Evolutionary conservation across 495 filamentous ascomycete genomes (phyloP), one percentile per base, ranked within the genome.

Genomic region (Astrocystis sublimbata): DNA sequence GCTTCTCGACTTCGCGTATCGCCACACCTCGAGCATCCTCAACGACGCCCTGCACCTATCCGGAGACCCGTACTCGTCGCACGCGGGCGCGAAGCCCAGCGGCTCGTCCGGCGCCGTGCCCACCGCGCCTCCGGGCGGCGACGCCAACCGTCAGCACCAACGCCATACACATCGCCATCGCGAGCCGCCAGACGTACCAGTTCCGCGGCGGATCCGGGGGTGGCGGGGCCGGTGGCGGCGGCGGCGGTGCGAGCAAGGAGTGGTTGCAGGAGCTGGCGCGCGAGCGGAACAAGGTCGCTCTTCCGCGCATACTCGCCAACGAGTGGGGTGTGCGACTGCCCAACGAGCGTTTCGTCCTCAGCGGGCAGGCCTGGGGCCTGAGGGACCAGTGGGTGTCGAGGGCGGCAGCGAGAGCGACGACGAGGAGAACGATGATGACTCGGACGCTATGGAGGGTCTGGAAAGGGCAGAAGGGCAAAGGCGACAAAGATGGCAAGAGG

Each of bases 1-100:
- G 65, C 89, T 98, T 41, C 86, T 98, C 71, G 94, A 98, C 75
- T 97, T 98, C 73, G 93, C 94, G 19, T 98, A 98, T 84, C 90
- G 93, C 21, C 85, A 87, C 76, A 84, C 85, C 3, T 81, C 83
- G 0, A 77, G 82, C n/a, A 77, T 90, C 15, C 81, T 91, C 6
- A 81, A 76, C 43, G 89, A 92, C 73, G 86, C 86, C 2, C 70
- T 90, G 3, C 82, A 86, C 65, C 82, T 89, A 17, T 76, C 81
- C 7, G 81, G 83, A 0, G 87, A 89, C 68, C 85, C 86, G 1
- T 89, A 89, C 75, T 76, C 76, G 1, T 75, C 77, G 1, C 80
- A 84, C 64, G 81, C 79, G 0, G 80, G 82, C 6, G 69, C 80
- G 0, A 71, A 75, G 38, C 80, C 82, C 7, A 76, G 76, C 15